Evolutionary conservation across 2,329 filamentous ascomycete genomes (phyloP).

Genomic region (Ceratocystis huliohia): DNA sequence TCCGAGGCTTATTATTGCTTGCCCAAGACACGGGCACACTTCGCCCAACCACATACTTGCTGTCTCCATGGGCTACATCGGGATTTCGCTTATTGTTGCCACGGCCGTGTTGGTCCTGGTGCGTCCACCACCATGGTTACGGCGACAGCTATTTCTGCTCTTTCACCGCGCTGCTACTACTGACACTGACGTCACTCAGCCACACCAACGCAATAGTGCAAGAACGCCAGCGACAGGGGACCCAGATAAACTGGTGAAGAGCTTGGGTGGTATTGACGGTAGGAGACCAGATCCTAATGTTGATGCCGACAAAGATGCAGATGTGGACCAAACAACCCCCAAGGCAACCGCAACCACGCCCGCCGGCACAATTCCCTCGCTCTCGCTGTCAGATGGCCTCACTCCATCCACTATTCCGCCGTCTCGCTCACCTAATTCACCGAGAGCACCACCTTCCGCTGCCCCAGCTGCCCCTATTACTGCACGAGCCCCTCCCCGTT

Average conservation of each 20-base stretch:
- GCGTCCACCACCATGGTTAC: conserved; percentile 39
- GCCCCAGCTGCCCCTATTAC: conserved; percentile 24
- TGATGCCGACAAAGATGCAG: conserved; percentile 23
- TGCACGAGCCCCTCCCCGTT: conserved; percentile 26
- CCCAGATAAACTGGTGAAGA: no score
- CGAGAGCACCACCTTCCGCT: conserved; percentile 21
- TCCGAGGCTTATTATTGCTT: background rate
- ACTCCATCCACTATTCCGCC: conserved; percentile 21
- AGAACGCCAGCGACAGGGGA: no score
- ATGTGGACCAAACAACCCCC: conserved; percentile 38
- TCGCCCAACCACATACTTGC: background rate
- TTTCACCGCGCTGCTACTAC: background rate
- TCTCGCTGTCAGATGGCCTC: conserved; percentile 33
- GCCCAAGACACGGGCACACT: no score
- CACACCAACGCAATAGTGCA: background rate
- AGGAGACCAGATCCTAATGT: background rate
- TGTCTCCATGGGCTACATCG: conserved; percentile 41
- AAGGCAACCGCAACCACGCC: conserved; percentile 32
- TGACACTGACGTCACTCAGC: background rate
- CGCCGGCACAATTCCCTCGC: conserved; percentile 32
- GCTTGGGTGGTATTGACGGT: no score
- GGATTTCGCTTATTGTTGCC: conserved; percentile 49
- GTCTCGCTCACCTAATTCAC: conserved; percentile 16
- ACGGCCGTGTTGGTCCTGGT: conserved; percentile 47
- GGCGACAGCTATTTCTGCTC: conserved; percentile 29